These are phyloP conservation scores for Glarea lozoyensis DNA, from an alignment of 495 filamentous ascomycete species.

Conservation along the genomic window DNA sequence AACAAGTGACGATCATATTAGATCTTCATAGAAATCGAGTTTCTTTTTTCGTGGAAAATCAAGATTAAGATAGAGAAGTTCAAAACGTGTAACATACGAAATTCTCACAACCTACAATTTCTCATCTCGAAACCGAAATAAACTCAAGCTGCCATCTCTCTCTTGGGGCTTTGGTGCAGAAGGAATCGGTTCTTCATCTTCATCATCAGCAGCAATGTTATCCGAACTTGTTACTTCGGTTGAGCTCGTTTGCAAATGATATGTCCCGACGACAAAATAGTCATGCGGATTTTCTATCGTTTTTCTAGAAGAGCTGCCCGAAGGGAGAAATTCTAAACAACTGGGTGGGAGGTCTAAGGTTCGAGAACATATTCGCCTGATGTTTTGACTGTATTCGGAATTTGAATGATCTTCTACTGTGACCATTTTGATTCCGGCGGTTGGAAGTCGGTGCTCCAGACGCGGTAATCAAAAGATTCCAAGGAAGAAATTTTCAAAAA, in stretches of 20 bases:
- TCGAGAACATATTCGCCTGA: neutral
- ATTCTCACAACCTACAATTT: too few relatives aligned
- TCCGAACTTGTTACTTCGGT: conserved; percentile 22
- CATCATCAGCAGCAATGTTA: neutral
- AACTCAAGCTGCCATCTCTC: conserved; percentile 63
- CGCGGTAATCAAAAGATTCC: too few relatives aligned
- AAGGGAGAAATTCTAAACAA: conserved; percentile 74
- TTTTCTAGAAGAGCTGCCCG: conserved; percentile 26
- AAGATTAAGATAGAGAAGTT: neutral
- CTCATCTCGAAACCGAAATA: conserved; percentile 46
- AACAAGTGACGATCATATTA: too few relatives aligned
- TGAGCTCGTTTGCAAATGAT: conserved; percentile 55
- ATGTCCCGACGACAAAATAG: conserved; percentile 79
- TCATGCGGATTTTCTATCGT: neutral
- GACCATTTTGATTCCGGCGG: neutral
- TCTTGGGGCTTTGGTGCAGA: conserved; percentile 7
- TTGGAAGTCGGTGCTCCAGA: neutral
- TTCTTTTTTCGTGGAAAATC: too few relatives aligned
- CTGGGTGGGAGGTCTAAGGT: conserved; percentile 60
- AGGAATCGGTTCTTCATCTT: conserved; percentile 26
- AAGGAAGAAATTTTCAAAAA: neutral
- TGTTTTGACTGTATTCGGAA: conserved; percentile 6
- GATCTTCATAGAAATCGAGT: too few relatives aligned
- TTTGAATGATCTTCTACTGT: neutral
- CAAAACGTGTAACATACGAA: conserved; percentile 49